Evolutionary conservation across 179 eudicot genomes (phyloP).

Genomic region (Heliamphora ciliata): DNA sequence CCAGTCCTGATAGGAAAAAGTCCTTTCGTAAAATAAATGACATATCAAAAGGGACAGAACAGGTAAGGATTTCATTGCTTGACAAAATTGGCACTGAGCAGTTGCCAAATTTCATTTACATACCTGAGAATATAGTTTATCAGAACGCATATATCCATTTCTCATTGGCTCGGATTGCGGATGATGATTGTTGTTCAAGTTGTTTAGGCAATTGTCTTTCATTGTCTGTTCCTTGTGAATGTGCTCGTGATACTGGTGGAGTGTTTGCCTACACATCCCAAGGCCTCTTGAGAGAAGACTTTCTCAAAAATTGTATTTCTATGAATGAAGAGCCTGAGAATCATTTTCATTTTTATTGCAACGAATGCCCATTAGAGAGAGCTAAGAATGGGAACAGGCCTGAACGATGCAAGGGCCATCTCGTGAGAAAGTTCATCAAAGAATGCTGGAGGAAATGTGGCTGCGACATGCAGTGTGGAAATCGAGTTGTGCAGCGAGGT

Average conservation of each 20-base stretch:
- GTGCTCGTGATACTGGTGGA: constrained; percentile 38
- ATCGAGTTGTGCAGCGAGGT: constrained; percentile 42
- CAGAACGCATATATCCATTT: constrained; percentile 36
- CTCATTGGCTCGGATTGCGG: constrained; percentile 45
- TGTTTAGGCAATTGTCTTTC: constrained; percentile 41
- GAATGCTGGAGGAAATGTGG: constrained; percentile 50
- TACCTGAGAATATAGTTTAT: constrained; percentile 35
- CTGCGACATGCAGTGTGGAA: constrained; percentile 37
- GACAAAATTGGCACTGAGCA: constrained; percentile 27
- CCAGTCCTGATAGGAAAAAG: constrained; percentile 12
- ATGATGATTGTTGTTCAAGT: constrained; percentile 38
- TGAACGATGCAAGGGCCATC: constrained; percentile 55
- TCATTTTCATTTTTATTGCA: constrained; percentile 30
- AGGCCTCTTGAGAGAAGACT: constrained; percentile 38
- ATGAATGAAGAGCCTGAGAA: constrained; percentile 36
- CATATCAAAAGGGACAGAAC: constrained; percentile 41
- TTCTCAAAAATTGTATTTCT: constrained; percentile 37
- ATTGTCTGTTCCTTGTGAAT: constrained; percentile 28
- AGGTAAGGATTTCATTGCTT: constrained; percentile 34
- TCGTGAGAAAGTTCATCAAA: constrained; percentile 11
- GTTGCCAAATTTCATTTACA: constrained; percentile 36
- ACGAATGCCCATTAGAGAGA: constrained; percentile 48
- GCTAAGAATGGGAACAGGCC: constrained; percentile 36
- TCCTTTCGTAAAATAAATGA: constrained; percentile 26
- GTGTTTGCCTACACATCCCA: constrained; percentile 38